These are phyloP conservation scores for Globisporangium uncinulatum DNA, from an alignment of 352 stramenopile genomes.

Conservation along the genomic window DNA sequence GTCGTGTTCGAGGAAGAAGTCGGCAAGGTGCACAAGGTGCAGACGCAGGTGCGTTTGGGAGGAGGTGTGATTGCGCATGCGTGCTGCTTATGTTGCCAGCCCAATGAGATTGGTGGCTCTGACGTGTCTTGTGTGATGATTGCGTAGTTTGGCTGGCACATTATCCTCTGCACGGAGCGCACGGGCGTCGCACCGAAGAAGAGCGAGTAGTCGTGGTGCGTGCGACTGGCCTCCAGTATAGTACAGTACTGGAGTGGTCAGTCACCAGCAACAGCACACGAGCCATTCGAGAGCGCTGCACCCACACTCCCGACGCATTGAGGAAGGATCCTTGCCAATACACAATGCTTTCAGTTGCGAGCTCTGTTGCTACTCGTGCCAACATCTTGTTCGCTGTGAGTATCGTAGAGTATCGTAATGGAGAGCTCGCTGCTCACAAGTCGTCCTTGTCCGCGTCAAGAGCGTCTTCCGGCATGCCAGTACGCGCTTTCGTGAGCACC, in stretches of 20 bases:
- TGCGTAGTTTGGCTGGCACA: slow-evolving; percentile 46
- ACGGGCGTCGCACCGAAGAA: neutral
- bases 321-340: neutral
- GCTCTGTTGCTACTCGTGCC: neutral
- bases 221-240: too few relatives aligned
- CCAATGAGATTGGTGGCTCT: neutral
- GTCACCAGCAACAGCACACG: too few relatives aligned
- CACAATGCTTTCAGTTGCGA: neutral
- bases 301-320: too few relatives aligned
- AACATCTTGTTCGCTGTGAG: neutral
- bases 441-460: slow-evolving; percentile 3
- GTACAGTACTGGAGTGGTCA: too few relatives aligned
- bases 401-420: too few relatives aligned
- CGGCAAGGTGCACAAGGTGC: slow-evolving; percentile 74
- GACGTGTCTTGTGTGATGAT: neutral
- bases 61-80: neutral
- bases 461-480: neutral
- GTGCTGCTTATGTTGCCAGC: neutral
- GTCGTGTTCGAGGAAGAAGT: slow-evolving; percentile 67
- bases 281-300: too few relatives aligned
- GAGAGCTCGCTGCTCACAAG: neutral
- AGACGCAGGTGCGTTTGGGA: slow-evolving; percentile 38
- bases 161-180: slow-evolving; percentile 38
- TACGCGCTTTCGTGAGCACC: slow-evolving; percentile 5
- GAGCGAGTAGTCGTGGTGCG: neutral